A percentile compares a stretch with the other conserved stretches of the same genome.
Evolutionary conservation across 139 green algal species (phyloP).

Genomic region (Astrephomene gubernaculifera): DNA sequence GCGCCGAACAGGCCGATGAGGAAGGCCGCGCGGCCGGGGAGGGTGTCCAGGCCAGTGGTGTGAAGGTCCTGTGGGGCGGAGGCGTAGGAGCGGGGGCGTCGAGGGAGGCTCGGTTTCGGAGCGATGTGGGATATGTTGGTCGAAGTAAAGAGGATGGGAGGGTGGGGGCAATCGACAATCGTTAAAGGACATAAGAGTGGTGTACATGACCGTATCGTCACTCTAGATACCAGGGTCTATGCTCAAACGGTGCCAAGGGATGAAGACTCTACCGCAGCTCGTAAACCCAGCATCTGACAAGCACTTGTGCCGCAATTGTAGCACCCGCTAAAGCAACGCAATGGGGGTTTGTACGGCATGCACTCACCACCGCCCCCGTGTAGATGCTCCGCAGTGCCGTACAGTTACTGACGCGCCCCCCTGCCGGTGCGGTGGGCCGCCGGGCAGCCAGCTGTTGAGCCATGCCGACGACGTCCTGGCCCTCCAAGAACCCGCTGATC

Average conservation of each 20-base stretch:
- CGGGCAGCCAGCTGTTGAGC: not conserved
- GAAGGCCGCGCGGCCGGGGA: constrained; percentile 2
- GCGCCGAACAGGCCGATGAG: not conserved
- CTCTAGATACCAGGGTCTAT: too few relatives aligned
- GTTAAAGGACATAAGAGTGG: too few relatives aligned
- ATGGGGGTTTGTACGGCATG: not conserved
- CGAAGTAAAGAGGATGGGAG: too few relatives aligned
- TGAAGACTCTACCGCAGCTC: too few relatives aligned
- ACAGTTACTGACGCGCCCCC: not conserved
- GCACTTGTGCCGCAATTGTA: not conserved
- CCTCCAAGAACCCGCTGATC: not conserved
- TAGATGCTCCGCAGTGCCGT: not conserved
- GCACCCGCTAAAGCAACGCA: not conserved
- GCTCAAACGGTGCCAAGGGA: too few relatives aligned
- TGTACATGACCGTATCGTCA: too few relatives aligned
- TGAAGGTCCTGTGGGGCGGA: not conserved
- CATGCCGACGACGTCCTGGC: not conserved
- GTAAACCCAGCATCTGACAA: not conserved
- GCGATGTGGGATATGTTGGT: too few relatives aligned
- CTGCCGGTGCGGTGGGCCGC: not conserved
- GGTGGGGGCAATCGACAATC: too few relatives aligned
- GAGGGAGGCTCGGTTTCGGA: too few relatives aligned
- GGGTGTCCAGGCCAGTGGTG: not conserved
- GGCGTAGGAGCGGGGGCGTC: not conserved
- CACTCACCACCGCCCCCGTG: not conserved